phyloP scores from a whole-genome alignment of 2,329 filamentous ascomycete genomes.

The Sclerotinia borealis region DNA sequence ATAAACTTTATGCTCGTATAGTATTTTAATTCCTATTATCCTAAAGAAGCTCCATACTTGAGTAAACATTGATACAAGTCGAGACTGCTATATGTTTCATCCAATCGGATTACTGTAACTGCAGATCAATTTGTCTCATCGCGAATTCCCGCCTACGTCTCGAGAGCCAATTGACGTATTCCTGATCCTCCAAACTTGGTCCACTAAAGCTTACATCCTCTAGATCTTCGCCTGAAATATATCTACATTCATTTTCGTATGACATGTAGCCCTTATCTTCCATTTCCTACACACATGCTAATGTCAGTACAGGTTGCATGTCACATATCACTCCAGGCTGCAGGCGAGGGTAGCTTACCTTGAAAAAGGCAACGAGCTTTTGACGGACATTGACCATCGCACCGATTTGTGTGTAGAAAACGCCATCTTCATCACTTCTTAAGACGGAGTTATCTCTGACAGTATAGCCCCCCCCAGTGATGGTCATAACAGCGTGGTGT shows the following conservation, averaged over 20 bases:
- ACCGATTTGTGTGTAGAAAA: not conserved
- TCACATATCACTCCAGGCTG: not conserved
- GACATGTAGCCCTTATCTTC: not conserved
- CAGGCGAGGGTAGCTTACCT: not conserved
- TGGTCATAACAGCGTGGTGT: not conserved
- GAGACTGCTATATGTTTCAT: not conserved
- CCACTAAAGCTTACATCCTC: fast-evolving
- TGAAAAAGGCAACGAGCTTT: not conserved
- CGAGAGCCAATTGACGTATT: not conserved
- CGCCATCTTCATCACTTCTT: not conserved
- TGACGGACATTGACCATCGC: not conserved
- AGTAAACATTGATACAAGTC: not conserved
- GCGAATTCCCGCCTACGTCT: fast-evolving
- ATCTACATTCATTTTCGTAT: not conserved
- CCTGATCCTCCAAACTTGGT: not conserved
- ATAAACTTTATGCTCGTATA: not conserved
- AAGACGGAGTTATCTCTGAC: not conserved
- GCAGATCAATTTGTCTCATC: too few relatives aligned
- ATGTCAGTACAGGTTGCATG: not conserved
- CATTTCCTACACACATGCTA: not conserved
- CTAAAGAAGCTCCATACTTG: too few relatives aligned
- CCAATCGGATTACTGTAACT: not conserved
- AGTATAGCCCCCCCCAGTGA: not conserved
- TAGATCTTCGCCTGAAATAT: not conserved
- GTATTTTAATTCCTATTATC: not conserved